Base-by-base conservation (phyloP, 108 stramenopile species). In the Nitzschia sp. region DNA sequence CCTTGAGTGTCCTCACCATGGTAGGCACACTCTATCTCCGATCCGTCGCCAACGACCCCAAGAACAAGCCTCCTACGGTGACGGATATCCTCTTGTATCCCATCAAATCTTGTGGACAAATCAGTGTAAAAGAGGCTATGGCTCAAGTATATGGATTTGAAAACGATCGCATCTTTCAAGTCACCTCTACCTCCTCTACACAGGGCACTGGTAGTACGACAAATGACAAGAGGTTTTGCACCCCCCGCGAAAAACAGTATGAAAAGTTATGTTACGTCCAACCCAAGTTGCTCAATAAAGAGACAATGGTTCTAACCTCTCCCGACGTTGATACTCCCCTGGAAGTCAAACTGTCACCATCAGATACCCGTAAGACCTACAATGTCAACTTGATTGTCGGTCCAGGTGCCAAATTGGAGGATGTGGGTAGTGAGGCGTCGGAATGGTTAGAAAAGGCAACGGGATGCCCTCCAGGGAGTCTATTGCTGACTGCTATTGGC, bases 121-220 rank as follows among this genome's bases (percentile, higher is more conserved):
- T 68, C 14, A 51, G 24, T 11, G 72, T 77, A 21, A 8, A 24
- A 8, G 11, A n/a, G 46, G 71, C 69, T 3, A 56, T 15, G 17
- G 69, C 66, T 8, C 73, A 70, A 19, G 65, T 63, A 7, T 20
- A 10, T 15, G 80, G 80, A 15, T 80, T 80, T 63, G 42, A 56
- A 37, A 39, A 67, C 21, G 79, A 80, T 67, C 76, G 83, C n/a
- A 56, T 80, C 48, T 58, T 61, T n/a, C 76, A 78, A 56, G 83
- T 83, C 24, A 62, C 76, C 5, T 34, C 29, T 34, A 34, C n/a
- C n/a, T n/a, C n/a, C n/a, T n/a, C n/a, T n/a, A n/a, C n/a, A n/a
- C 29, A 34, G 29, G 29, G 5, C 5, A 34, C 29, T 3, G 5
- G 29, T 34, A 34, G 3, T 22, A 51, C 69, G 48, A 26, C 61